These are phyloP conservation scores for Arabidopsis suecica DNA, from an alignment of 345 rosid genomes.

Conservation along the genomic window DNA sequence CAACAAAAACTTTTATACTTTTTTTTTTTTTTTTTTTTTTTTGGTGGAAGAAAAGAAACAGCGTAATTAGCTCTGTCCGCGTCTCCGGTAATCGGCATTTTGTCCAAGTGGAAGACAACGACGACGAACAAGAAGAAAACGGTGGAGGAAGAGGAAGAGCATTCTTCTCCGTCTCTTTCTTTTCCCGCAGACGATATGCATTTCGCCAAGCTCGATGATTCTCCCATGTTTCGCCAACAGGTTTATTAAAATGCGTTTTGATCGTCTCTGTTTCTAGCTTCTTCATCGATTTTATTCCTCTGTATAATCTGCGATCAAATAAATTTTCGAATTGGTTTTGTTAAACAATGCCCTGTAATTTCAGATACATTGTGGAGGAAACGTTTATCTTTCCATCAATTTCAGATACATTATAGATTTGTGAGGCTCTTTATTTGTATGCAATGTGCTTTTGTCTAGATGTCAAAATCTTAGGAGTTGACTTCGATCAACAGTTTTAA, in stretches of 20 bases:
- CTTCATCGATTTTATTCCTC: neutral
- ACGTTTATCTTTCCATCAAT: too few relatives aligned
- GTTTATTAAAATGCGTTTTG: slow-evolving; percentile 34
- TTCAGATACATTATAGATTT: neutral
- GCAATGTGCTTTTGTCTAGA: slow-evolving; percentile 1
- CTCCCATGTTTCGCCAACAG: slow-evolving; percentile 92
- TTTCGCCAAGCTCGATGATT: slow-evolving; percentile 80
- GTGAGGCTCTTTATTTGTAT: neutral
- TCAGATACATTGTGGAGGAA: too few relatives aligned
- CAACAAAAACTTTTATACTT: neutral
- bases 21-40: neutral
- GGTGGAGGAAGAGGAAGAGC: slow-evolving; percentile 16
- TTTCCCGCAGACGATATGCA: slow-evolving; percentile 46
- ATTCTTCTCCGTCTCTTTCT: slow-evolving; percentile 23
- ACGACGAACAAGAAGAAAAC: neutral
- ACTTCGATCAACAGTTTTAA: neutral
- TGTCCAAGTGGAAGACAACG: neutral
- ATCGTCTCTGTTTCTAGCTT: slow-evolving; percentile 11
- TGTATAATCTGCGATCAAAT: too few relatives aligned
- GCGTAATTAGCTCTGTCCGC: slow-evolving; percentile 29
- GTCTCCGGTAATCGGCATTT: slow-evolving; percentile 16
- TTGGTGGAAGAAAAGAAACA: neutral
- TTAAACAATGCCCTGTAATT: too few relatives aligned
- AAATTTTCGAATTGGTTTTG: too few relatives aligned
- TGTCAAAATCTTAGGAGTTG: slow-evolving; percentile 20